Conservation (phyloP, 129 eudicot species). For the Daucus carota region DH1_v3.0 NC_030381.2:47777001-47777500, state of each 20-base stretch:
- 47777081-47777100: slow-evolving; percentile 95
- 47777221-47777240: background rate
- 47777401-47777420: background rate
- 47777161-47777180: background rate
- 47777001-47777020: slow-evolving; percentile 50
- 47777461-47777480: background rate
- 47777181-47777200: background rate
- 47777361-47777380: background rate
- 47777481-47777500: background rate
- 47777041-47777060: slow-evolving; percentile 98
- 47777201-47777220: background rate
- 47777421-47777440: background rate
- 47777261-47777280: background rate
- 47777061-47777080: slow-evolving; percentile 91
- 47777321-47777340: background rate
- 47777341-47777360: background rate
- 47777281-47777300: background rate
- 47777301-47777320: background rate
- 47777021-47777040: slow-evolving; percentile 98
- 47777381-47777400: background rate
- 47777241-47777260: background rate
- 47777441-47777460: background rate
- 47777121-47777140: slow-evolving; percentile 94
- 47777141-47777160: slow-evolving; percentile 60
- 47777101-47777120: slow-evolving; percentile 81